A percentile compares a stretch with the other conserved stretches of the same genome.
phyloP scores from a whole-genome alignment of 202 grass and related monocot genomes.

The Panicum hallii region DNA sequence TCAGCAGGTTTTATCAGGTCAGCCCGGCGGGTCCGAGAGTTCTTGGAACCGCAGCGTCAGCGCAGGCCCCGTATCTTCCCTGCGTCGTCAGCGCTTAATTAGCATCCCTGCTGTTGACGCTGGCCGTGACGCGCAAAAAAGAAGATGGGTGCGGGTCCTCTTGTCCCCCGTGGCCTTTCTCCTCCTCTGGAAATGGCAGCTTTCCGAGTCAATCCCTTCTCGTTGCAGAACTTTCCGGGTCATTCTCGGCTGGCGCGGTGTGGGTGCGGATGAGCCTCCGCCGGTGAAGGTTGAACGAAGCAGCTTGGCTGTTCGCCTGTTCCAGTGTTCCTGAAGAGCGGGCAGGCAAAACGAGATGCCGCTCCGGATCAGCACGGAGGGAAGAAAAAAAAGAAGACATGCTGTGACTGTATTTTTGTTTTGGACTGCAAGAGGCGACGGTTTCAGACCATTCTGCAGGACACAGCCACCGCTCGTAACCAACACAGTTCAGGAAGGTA shows the following conservation, averaged over 20 bases:
- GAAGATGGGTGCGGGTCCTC: background rate
- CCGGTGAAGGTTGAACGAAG: background rate
- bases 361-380: no score
- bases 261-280: background rate
- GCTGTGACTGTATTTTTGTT: background rate
- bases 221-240: slow-evolving; percentile 32
- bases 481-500: no score
- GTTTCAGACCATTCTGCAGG: no score
- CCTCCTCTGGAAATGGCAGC: background rate
- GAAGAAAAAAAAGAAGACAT: no score
- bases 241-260: slow-evolving; percentile 6
- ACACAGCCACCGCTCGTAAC: no score
- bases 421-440: no score
- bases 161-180: background rate
- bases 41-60: background rate
- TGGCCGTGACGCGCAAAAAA: slow-evolving; percentile 10
- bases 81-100: slow-evolving; percentile 33
- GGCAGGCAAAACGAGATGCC: background rate
- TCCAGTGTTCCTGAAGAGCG: background rate
- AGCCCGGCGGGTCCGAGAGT: background rate
- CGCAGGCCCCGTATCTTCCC: background rate
- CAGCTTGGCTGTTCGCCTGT: background rate
- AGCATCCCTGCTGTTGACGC: slow-evolving; percentile 22
- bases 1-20: background rate
- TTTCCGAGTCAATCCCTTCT: slow-evolving; percentile 12